These are phyloP conservation scores for Cicer judaicum DNA, from an alignment of 306 rosid species.

Conservation along the genomic window DNA sequence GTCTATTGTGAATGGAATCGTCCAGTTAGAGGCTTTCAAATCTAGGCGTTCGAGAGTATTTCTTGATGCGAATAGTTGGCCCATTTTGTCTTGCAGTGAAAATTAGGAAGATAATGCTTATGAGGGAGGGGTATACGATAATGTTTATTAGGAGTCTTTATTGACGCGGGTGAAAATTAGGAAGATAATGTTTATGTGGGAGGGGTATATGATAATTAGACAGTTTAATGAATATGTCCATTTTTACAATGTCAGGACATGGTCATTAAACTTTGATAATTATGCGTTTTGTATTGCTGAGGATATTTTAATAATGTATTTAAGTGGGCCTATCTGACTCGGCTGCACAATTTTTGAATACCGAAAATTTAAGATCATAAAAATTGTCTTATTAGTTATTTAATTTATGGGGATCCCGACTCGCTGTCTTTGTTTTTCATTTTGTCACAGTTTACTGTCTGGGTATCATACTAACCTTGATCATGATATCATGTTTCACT, in stretches of 20 bases:
- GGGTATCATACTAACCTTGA: not conserved
- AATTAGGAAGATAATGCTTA: conserved; percentile 1
- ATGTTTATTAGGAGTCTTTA: no score
- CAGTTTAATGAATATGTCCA: no score
- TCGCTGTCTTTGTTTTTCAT: not conserved
- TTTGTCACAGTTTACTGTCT: not conserved
- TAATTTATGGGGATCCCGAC: conserved; percentile 19
- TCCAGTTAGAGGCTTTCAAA: not conserved
- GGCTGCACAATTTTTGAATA: not conserved
- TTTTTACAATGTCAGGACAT: not conserved
- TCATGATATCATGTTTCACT: not conserved
- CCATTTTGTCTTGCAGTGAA: conserved; percentile 18
- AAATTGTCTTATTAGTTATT: conserved; percentile 11
- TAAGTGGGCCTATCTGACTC: not conserved
- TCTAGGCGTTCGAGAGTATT: not conserved
- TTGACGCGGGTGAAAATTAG: no score
- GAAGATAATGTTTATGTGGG: no score
- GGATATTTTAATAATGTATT: conserved; percentile 20
- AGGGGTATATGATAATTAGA: no score
- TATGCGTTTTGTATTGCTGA: conserved; percentile 4
- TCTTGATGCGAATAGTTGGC: not conserved
- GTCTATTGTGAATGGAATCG: not conserved
- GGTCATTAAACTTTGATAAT: not conserved
- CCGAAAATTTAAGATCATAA: not conserved
- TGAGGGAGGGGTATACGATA: no score